Conservation (phyloP, 108 stramenopile species). For the Stephanodiscus minutulus region DNA sequence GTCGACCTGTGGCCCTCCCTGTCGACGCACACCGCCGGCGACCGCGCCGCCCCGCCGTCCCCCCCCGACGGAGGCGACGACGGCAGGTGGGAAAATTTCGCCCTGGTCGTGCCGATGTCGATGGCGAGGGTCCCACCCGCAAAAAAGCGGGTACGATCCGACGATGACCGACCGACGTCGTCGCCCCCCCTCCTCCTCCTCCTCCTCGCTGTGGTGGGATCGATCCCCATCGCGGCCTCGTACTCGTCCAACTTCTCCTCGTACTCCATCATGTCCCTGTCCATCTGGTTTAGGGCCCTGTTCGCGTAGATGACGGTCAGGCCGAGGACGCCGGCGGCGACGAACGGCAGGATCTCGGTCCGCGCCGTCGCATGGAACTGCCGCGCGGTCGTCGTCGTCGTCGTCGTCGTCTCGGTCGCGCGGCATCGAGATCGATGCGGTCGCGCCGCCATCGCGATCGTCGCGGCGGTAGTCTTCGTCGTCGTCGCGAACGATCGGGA, state of each 20-base stretch:
- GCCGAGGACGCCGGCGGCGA: slow-evolving; percentile 47
- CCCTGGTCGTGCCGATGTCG: slow-evolving; percentile 68
- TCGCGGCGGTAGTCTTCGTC: too few relatives aligned
- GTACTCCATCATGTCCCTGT: slow-evolving; percentile 84
- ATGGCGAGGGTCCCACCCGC: slow-evolving; percentile 65
- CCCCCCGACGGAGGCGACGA: neutral
- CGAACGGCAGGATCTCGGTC: slow-evolving; percentile 69
- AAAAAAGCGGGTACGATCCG: too few relatives aligned
- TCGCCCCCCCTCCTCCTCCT: neutral
- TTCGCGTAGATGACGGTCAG: slow-evolving; percentile 56
- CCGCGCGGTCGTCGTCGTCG: neutral
- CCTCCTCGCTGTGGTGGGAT: neutral
- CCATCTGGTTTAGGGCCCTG: slow-evolving; percentile 74
- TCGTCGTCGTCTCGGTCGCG: neutral
- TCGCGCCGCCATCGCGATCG: too few relatives aligned
- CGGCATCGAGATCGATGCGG: too few relatives aligned
- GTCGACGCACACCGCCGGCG: slow-evolving; percentile 53
- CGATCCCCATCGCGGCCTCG: slow-evolving; percentile 33
- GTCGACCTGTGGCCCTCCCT: slow-evolving; percentile 67
- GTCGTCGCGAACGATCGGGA: neutral
- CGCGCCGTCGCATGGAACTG: slow-evolving; percentile 62
- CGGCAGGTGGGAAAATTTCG: slow-evolving; percentile 57
- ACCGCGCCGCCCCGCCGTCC: slow-evolving; percentile 6
- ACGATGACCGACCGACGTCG: neutral
- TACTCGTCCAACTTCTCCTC: slow-evolving; percentile 67